phyloP scores from a whole-genome alignment of 345 rosid genomes.

The Eucalyptus tenuipes region DNA sequence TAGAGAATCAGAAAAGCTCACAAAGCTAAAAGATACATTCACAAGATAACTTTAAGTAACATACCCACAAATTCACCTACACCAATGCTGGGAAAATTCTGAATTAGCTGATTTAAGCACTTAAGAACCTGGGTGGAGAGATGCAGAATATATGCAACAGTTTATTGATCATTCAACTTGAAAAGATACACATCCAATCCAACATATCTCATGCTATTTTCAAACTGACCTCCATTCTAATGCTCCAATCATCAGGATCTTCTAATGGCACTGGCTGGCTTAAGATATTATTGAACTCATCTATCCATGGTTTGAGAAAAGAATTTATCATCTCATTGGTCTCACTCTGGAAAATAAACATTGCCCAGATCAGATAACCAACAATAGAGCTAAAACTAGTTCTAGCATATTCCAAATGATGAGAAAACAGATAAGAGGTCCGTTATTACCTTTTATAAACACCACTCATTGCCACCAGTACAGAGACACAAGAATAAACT shows the following conservation, averaged over 20 bases:
- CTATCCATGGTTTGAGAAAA: conserved; percentile 68
- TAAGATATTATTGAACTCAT: conserved; percentile 51
- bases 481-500: conserved; percentile 62
- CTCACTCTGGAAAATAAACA: conserved; percentile 54
- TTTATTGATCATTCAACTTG: not conserved
- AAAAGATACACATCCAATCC: not conserved
- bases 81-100: conserved; percentile 59
- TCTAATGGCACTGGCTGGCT: conserved; percentile 63
- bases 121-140: conserved; percentile 51
- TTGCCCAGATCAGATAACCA: conserved; percentile 8
- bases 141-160: not conserved
- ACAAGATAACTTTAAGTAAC: not conserved
- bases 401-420: not conserved
- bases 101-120: conserved; percentile 87
- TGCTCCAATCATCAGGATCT: conserved; percentile 93
- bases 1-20: not conserved
- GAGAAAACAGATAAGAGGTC: not conserved
- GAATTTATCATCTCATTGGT: conserved; percentile 42
- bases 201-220: not conserved
- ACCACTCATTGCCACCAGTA: conserved; percentile 82
- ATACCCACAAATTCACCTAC: conserved; percentile 67
- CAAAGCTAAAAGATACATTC: not conserved
- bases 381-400: conserved; percentile 2
- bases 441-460: conserved; percentile 56
- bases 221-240: conserved; percentile 76